Evolutionary conservation across 2,329 filamentous ascomycete species (phyloP).

Genomic region (Magnaporthiopsis rhizophila): DNA sequence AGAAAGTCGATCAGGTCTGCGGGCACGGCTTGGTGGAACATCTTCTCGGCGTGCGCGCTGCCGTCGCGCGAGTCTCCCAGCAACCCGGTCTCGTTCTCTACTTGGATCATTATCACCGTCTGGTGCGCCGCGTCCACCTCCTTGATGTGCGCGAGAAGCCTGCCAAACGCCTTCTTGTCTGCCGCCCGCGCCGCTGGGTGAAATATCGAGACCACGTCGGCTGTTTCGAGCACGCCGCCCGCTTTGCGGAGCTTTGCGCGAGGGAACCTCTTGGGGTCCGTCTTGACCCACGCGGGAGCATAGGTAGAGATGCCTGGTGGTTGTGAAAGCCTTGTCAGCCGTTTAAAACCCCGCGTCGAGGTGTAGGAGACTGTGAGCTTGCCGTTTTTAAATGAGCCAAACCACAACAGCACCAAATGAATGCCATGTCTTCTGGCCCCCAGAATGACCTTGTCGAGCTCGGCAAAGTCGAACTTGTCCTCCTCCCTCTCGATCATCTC

Average conservation of each 20-base stretch:
- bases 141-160: slow-evolving; percentile 25
- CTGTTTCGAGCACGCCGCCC: slow-evolving; percentile 16
- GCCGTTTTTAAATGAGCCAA: slow-evolving; percentile 20
- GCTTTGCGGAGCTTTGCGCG: slow-evolving; percentile 20
- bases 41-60: slow-evolving; percentile 29
- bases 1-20: slow-evolving; percentile 14
- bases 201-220: slow-evolving; percentile 22
- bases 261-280: slow-evolving; percentile 18
- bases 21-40: slow-evolving; percentile 26
- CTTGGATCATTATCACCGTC: slow-evolving; percentile 48
- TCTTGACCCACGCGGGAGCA: slow-evolving; percentile 19
- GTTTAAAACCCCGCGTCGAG: neutral
- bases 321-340: neutral
- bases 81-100: slow-evolving; percentile 47
- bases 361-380: too few species aligned
- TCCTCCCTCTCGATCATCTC: slow-evolving; percentile 23
- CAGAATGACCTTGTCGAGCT: slow-evolving; percentile 18
- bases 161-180: slow-evolving; percentile 20
- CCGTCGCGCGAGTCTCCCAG: slow-evolving; percentile 43
- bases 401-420: slow-evolving; percentile 19
- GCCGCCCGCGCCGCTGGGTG: slow-evolving; percentile 14
- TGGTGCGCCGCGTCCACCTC: slow-evolving; percentile 35
- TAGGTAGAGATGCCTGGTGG: slow-evolving; percentile 15
- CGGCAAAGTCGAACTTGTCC: slow-evolving; percentile 19
- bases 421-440: slow-evolving; percentile 16